phyloP scores from a whole-genome alignment of 2,329 filamentous ascomycete genomes.

The Parascedosporium putredinis region DNA sequence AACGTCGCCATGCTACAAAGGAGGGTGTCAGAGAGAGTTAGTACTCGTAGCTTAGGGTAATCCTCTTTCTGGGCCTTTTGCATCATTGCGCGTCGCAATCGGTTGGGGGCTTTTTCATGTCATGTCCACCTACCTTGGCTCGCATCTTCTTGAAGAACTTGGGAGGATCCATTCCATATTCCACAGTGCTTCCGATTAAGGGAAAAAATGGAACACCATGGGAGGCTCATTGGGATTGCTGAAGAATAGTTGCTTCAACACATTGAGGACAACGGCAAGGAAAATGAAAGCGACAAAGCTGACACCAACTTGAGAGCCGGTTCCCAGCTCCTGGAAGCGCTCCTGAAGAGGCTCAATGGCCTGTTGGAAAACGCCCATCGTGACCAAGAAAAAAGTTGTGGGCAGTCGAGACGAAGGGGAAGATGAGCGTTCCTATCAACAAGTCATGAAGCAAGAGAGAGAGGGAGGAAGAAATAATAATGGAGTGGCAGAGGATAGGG shows the following conservation, averaged over 20 bases:
- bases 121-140: slow-evolving; percentile 52
- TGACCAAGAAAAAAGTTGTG: slow-evolving; percentile 6
- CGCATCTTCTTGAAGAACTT: slow-evolving; percentile 70
- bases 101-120: not conserved
- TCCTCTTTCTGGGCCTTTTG: too few relatives aligned
- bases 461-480: too few relatives aligned
- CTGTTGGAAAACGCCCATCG: slow-evolving; percentile 48
- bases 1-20: slow-evolving; percentile 65
- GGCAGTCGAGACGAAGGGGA: not conserved
- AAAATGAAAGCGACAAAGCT: slow-evolving; percentile 29
- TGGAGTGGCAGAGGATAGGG: not conserved
- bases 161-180: slow-evolving; percentile 91
- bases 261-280: slow-evolving; percentile 62
- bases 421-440: not conserved
- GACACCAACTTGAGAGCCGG: slow-evolving; percentile 19
- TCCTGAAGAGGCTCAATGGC: slow-evolving; percentile 32
- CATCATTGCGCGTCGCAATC: not conserved
- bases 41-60: too few relatives aligned
- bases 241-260: slow-evolving; percentile 68
- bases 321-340: slow-evolving; percentile 37
- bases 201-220: slow-evolving; percentile 73
- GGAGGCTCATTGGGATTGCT: slow-evolving; percentile 75
- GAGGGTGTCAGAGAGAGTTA: not conserved
- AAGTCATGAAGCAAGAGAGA: not conserved
- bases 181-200: slow-evolving; percentile 80